A percentile compares a stretch with the other conserved stretches of the same genome.
Conservation (phyloP, 2,329 filamentous ascomycete species). For the Colletotrichum sp. region DNA sequence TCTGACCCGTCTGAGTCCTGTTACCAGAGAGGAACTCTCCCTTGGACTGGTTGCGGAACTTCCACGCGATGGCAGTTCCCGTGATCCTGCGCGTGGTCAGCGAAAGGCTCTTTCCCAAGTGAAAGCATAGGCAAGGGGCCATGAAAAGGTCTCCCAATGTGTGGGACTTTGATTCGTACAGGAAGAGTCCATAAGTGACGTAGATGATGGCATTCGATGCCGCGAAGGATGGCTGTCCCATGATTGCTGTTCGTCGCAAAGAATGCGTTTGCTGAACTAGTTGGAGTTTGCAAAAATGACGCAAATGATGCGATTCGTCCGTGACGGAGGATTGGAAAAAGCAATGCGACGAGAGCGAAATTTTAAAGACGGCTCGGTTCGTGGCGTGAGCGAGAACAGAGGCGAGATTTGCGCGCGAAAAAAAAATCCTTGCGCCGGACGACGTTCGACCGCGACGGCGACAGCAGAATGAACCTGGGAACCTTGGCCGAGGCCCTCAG, state of each 20-base stretch:
- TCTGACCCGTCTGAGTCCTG: conserved; percentile 82
- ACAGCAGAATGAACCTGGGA: background rate
- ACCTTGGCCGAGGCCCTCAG: background rate
- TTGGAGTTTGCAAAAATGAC: background rate
- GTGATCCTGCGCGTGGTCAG: conserved; percentile 54
- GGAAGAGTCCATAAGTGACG: conserved; percentile 76
- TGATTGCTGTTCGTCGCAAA: conserved; percentile 37
- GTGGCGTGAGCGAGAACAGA: conserved; percentile 7
- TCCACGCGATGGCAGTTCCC: conserved; percentile 66
- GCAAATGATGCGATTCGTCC: background rate
- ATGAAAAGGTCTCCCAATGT: background rate
- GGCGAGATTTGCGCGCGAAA: conserved; percentile 8
- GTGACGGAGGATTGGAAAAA: background rate
- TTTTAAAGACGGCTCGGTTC: background rate
- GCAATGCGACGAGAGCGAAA: background rate
- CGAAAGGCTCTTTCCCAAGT: background rate
- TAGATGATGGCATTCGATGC: conserved; percentile 88
- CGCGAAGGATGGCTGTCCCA: conserved; percentile 77
- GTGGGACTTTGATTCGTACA: conserved; percentile 57
- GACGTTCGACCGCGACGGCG: background rate
- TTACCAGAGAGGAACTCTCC: conserved; percentile 77
- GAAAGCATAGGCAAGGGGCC: background rate
- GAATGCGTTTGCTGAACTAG: background rate
- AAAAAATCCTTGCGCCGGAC: background rate
- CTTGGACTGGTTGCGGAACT: conserved; percentile 67